Base-by-base conservation (phyloP, 2,329 filamentous ascomycete genomes). In the Trichoderma endophyticum region DNA sequence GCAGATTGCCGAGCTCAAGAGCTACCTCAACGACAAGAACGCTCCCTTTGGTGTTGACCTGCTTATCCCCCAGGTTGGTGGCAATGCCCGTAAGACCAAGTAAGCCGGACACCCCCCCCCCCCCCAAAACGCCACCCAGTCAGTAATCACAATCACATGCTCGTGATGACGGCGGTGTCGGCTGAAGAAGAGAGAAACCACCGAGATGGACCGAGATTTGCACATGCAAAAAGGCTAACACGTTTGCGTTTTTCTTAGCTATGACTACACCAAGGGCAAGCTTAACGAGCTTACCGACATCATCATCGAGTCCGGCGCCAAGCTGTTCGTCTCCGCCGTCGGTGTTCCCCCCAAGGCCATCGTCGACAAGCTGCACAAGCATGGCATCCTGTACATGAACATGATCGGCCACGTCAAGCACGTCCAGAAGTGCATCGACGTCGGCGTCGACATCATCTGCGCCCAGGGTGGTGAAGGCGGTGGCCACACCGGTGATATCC, bases 361-460 rank as follows among this genome's bases (percentile, higher is more conserved):
- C 72, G 94, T 99, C 79, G 94, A 98, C 76, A 92, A 89, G 81
- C 90, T 99, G 61, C 96, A 99, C 89, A 89, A 90, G 80, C 86
- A 90, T 79, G 95, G 95, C 76, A 89, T 99, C 77, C 88, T 97
- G 76, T 97, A 97, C 88, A 98, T 98, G 96, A 99, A 99, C 91
- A 99, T 99, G 96, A 95, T 99, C 81, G 96, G 96, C 76, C 96
- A 99, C 88, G 95, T 96, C 80, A 99, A 99, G 91, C 96, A 99
- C 86, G 95, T 97, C 75, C 89, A 94, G 84, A 99, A 98, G 88
- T 97, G 94, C 83, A 88, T 99, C 74, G 94, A 95, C 65, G 89
- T 95, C 72, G 96, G 95, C 76, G 93, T 91, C 77, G 96, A 99
- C 84, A 92, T 99, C 79, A 98, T 99, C 86, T 98, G 95, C 86